phyloP scores from a whole-genome alignment of 345 rosid species.

The Boechera stricta region DNA sequence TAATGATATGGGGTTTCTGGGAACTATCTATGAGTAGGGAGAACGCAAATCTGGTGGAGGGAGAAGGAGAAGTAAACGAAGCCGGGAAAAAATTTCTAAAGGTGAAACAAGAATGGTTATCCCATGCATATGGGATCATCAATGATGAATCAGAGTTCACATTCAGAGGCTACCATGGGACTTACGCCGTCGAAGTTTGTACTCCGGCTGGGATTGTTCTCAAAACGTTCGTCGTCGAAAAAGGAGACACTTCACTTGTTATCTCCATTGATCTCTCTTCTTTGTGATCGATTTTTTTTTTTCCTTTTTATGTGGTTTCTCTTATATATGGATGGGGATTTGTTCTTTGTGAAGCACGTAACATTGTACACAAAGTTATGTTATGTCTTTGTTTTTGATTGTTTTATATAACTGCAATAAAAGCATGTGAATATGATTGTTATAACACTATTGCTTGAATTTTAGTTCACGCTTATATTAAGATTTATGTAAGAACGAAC shows the following conservation, averaged over 20 bases:
- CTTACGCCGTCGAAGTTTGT: constrained; percentile 60
- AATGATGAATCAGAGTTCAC: constrained; percentile 59
- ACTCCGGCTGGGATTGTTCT: constrained; percentile 49
- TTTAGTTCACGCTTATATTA: not conserved
- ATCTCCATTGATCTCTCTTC: constrained; percentile 53
- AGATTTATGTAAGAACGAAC: too few relatives aligned
- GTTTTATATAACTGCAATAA: not conserved
- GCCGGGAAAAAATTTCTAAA: constrained; percentile 68
- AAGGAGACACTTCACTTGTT: constrained; percentile 62
- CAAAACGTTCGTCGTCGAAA: constrained; percentile 64
- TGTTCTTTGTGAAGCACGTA: constrained; percentile 3
- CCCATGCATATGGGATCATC: constrained; percentile 58
- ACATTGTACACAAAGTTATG: not conserved
- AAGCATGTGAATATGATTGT: not conserved
- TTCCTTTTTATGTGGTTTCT: not conserved
- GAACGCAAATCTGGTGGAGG: constrained; percentile 71
- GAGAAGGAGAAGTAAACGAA: constrained; percentile 80
- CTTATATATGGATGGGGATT: not conserved
- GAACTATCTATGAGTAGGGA: constrained; percentile 82
- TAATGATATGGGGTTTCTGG: constrained; percentile 97
- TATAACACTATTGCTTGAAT: not conserved
- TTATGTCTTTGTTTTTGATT: not conserved
- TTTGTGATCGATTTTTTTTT: constrained; percentile 34
- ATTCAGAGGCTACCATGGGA: constrained; percentile 79
- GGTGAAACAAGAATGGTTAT: constrained; percentile 78